Percentiles rank a stretch among this genome's conserved stretches.
Conservation (phyloP, 2,329 filamentous ascomycete genomes). For the Xylariaceae sp. region DNA sequence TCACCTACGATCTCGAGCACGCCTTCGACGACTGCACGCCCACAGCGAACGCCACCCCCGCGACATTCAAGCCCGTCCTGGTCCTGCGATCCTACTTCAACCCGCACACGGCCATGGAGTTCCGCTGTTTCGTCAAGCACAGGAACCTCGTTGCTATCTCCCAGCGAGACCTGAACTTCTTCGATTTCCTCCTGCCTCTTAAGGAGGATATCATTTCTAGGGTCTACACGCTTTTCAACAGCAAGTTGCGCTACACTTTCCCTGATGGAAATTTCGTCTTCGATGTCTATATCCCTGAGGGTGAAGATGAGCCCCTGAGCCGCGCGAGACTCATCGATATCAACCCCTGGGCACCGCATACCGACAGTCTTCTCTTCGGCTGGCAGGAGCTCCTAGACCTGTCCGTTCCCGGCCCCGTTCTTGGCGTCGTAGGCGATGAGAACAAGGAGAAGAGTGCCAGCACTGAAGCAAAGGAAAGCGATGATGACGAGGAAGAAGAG, state of each 20-base stretch:
- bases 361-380: slow-evolving; percentile 81
- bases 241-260: slow-evolving; percentile 69
- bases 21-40: slow-evolving; percentile 72
- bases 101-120: slow-evolving; percentile 86
- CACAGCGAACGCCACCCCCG: slow-evolving; percentile 30
- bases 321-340: slow-evolving; percentile 85
- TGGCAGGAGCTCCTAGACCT: slow-evolving; percentile 82
- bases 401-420: slow-evolving; percentile 54
- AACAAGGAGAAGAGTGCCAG: slow-evolving; percentile 36
- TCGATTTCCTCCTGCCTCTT: slow-evolving; percentile 67
- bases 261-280: slow-evolving; percentile 81
- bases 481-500: slow-evolving; percentile 37
- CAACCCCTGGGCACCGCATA: slow-evolving; percentile 87
- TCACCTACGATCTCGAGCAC: slow-evolving; percentile 90
- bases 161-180: slow-evolving; percentile 87
- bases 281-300: slow-evolving; percentile 83
- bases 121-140: slow-evolving; percentile 88
- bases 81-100: slow-evolving; percentile 84
- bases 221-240: slow-evolving; percentile 72
- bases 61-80: slow-evolving; percentile 65
- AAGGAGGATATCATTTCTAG: slow-evolving; percentile 60
- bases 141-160: slow-evolving; percentile 74
- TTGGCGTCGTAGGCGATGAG: slow-evolving; percentile 43
- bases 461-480: slow-evolving; percentile 33
- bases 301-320: slow-evolving; percentile 54